Conservation (phyloP, 78 protist species). For the Protostelium mycophagum region DNA sequence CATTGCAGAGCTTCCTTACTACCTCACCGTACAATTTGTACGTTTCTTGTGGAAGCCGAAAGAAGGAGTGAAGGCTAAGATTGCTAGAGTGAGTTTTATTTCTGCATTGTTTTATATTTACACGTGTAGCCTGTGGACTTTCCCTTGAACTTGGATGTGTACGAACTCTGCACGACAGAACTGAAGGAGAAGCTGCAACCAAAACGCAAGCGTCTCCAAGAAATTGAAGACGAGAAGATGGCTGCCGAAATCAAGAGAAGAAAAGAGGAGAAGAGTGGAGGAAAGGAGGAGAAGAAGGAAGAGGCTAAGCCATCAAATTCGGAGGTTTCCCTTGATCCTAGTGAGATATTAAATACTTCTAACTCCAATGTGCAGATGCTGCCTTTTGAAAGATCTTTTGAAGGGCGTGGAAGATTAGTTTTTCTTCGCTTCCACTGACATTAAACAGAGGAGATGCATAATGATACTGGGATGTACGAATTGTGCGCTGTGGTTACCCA, state of each 20-base stretch:
- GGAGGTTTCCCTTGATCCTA: not conserved
- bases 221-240: conserved; percentile 40
- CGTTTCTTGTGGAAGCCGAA: conserved; percentile 78
- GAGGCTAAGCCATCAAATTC: conserved; percentile 3
- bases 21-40: conserved; percentile 74
- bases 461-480: conserved; percentile 82
- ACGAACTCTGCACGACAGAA: conserved; percentile 62
- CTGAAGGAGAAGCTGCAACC: conserved; percentile 48
- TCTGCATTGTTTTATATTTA: not conserved
- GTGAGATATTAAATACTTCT: not conserved
- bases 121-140: conserved; percentile 55
- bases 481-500: conserved; percentile 84
- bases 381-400: no score
- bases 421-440: not conserved
- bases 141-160: conserved; percentile 65
- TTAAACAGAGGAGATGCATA: not conserved
- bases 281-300: conserved; percentile 19
- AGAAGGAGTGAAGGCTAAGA: conserved; percentile 59
- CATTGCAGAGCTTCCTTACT: conserved; percentile 69
- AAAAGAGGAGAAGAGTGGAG: conserved; percentile 35
- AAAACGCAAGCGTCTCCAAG: conserved; percentile 26
- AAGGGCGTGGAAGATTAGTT: not conserved
- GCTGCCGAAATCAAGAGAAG: conserved; percentile 46
- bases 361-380: no score
- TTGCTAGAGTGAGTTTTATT: conserved; percentile 39